Conservation (phyloP, 1,284 basidiomycete genomes). For the Meira nashicola region DNA sequence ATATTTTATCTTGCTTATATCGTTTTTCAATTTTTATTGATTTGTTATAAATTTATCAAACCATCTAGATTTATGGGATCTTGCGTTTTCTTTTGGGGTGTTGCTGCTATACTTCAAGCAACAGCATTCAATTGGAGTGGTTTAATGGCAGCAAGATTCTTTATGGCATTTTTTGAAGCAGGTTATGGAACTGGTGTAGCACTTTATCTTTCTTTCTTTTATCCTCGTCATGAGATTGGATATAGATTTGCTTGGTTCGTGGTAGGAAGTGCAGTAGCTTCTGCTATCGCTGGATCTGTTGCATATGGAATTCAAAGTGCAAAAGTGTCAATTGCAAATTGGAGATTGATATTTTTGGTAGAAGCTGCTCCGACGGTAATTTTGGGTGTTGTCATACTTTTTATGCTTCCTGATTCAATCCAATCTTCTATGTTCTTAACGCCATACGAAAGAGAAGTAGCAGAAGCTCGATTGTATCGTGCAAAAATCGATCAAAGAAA, state of each 20-base stretch:
- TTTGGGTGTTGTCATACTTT: conserved; percentile 30
- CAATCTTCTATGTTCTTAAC: conserved; percentile 35
- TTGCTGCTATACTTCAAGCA: conserved; percentile 33
- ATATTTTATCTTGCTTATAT: conserved; percentile 43
- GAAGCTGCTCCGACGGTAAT: conserved; percentile 45
- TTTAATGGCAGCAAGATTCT: conserved; percentile 39
- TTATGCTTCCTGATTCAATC: conserved; percentile 38
- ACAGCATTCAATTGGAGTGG: conserved; percentile 31
- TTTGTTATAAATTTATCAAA: conserved; percentile 37
- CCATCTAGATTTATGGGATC: conserved; percentile 32
- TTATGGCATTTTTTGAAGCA: conserved; percentile 40
- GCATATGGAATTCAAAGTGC: conserved; percentile 45
- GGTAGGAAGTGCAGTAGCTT: conserved; percentile 20
- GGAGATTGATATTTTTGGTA: conserved; percentile 43
- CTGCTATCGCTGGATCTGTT: conserved; percentile 35
- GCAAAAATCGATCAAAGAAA: neutral
- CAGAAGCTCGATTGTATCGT: conserved; percentile 29
- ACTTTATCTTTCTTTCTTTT: conserved; percentile 36
- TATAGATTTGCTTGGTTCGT: conserved; percentile 38
- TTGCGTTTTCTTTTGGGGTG: conserved; percentile 42
- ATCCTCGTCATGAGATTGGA: conserved; percentile 41
- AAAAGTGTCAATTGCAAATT: conserved; percentile 24
- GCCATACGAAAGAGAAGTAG: conserved; percentile 32
- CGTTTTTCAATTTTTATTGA: conserved; percentile 34
- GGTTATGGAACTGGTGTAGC: conserved; percentile 43